Evolutionary conservation across 257 asterid species (phyloP).

Genomic region (Solanum chmielewskii): DNA sequence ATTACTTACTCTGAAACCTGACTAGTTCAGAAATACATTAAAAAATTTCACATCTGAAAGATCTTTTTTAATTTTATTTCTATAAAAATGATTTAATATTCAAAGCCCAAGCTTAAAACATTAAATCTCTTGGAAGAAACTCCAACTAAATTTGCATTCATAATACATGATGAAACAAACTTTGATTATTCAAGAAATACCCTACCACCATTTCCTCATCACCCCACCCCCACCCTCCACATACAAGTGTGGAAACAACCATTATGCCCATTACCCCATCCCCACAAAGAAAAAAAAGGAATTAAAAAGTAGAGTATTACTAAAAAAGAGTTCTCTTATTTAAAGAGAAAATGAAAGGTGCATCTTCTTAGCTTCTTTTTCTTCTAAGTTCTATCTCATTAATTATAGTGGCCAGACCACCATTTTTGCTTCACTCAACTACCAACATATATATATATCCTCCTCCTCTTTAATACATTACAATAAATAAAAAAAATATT

Average conservation of each 20-base stretch:
- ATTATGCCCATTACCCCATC: background rate
- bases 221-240: background rate
- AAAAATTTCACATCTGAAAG: too few species aligned
- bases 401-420: background rate
- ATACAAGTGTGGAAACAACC: background rate
- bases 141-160: background rate
- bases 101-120: too few species aligned
- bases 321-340: background rate
- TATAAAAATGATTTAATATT: too few species aligned
- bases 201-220: background rate
- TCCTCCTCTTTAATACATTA: background rate
- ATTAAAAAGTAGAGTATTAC: background rate
- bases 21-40: too few species aligned
- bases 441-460: background rate
- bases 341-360: background rate
- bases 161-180: background rate
- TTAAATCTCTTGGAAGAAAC: rapidly evolving
- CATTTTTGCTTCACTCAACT: background rate
- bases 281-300: background rate
- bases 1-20: too few species aligned
- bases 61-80: too few species aligned
- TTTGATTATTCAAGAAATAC: background rate
- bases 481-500: background rate
- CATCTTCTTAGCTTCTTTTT: background rate
- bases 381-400: background rate